These are phyloP conservation scores for Harrya chromipes DNA, from an alignment of 768 basidiomycete species.

Conservation along the genomic window DNA sequence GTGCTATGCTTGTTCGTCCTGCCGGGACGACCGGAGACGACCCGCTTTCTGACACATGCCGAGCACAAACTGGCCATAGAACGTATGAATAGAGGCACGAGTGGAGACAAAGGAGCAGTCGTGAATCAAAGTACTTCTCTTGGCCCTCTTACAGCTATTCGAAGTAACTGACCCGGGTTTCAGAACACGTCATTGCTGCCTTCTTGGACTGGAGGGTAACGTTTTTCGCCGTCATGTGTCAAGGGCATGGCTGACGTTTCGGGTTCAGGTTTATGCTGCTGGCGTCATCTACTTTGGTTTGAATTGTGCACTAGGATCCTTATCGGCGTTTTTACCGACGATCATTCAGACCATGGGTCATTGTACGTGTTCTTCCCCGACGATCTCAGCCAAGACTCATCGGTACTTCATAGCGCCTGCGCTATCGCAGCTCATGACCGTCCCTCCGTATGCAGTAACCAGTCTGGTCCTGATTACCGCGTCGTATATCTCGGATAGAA, in stretches of 20 bases:
- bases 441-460: slow-evolving; percentile 51
- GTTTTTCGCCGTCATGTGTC: background rate
- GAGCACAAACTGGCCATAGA: slow-evolving; percentile 33
- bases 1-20: slow-evolving; percentile 28
- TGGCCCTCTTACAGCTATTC: background rate
- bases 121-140: slow-evolving; percentile 37
- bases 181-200: slow-evolving; percentile 43
- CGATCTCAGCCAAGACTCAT: background rate
- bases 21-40: slow-evolving; percentile 33
- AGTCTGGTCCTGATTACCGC: slow-evolving; percentile 34
- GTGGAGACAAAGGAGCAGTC: slow-evolving; percentile 40
- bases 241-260: slow-evolving; percentile 4
- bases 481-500: slow-evolving; percentile 43
- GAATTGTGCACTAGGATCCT: slow-evolving; percentile 47
- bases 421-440: slow-evolving; percentile 47
- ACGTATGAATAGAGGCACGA: slow-evolving; percentile 40
- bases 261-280: slow-evolving; percentile 39
- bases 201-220: slow-evolving; percentile 45
- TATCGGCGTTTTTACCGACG: slow-evolving; percentile 53
- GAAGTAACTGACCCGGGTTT: background rate
- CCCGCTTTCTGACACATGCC: slow-evolving; percentile 30
- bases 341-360: slow-evolving; percentile 51
- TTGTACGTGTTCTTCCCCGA: slow-evolving; percentile 32
- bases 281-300: slow-evolving; percentile 49
- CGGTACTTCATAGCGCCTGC: slow-evolving; percentile 35